Evolutionary conservation across 352 stramenopile genomes (phyloP), one percentile per base, ranked within the genome.

Genomic region (Globisporangium paddicum): DNA sequence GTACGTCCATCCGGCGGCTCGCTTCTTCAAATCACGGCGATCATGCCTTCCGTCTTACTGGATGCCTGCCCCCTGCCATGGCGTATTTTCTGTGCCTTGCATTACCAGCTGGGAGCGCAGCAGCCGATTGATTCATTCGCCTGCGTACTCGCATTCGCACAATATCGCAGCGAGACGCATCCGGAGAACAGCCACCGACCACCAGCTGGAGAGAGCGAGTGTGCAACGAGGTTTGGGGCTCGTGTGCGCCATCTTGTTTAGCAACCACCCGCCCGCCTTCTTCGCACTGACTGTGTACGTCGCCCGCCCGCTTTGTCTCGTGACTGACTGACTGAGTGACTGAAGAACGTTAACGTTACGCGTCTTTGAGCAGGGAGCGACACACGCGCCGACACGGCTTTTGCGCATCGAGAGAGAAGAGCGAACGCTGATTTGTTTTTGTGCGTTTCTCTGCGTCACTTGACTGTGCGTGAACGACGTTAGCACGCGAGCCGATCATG

Each of bases 171-270:
- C 38, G 34, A 38, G 34, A 8, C 34, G 16, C 2, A 44, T 44
- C 38, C 16, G 38, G 38, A 44, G 19, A 44, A 44, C n/a, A 16
- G 38, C 38, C 38, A 18, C 8, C 14, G 37, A 42, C 14, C n/a
- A 44, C 38, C 41, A 26, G n/a, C 41, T 47, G 41, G 18, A 26
- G 13, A 32, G 6, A 3, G 28, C 28, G 41, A 6, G 41, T 47
- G n/a, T 47, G 41, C 41, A 47, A 46, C 40, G 41, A 26, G 41
- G 41, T 26, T 47, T 47, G 41, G 41, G 41, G 41, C 41, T 47
- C 41, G 41, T 14, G 41, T 26, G 3, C 41, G 18, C 19, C 41
- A 47, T 44, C 38, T 18, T 44, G 38, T 21, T 44, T 23, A 44
- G 38, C 16, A 44, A 44, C 38, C 38, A 44, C 8, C 16, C 38